Conservation (phyloP, 257 asterid genomes). For the Solanum acaule region DNA sequence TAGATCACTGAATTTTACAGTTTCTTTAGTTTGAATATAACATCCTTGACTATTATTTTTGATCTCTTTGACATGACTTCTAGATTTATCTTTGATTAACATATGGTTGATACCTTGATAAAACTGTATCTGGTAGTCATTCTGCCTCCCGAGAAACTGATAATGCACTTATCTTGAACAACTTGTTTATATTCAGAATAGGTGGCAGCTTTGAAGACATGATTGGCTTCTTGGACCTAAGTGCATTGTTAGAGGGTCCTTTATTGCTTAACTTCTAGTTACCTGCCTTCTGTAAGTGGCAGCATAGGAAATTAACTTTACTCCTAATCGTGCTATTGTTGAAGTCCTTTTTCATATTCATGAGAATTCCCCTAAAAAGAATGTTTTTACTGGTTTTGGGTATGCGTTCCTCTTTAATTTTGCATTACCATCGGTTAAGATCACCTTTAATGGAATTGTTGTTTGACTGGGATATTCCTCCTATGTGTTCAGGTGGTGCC, state of each 20-base stretch:
- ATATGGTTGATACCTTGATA: background rate
- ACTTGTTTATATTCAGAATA: background rate
- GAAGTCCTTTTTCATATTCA: background rate
- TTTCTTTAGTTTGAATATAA: background rate
- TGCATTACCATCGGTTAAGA: background rate
- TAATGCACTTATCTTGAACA: background rate
- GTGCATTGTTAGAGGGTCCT: background rate
- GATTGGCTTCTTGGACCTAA: background rate
- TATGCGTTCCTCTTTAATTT: background rate
- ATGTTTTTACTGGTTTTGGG: background rate
- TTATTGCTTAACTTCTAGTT: background rate
- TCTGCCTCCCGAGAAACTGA: background rate
- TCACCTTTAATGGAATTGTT: background rate
- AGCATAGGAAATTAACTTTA: background rate
- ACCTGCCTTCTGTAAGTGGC: background rate
- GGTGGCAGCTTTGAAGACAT: background rate
- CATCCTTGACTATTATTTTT: background rate
- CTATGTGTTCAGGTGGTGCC: slow-evolving; percentile 22
- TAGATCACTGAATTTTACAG: background rate
- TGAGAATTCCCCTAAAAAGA: background rate
- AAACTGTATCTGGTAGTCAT: background rate
- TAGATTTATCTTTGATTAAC: background rate
- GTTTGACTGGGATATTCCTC: background rate
- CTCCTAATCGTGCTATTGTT: background rate
- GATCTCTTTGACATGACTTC: background rate